Conservation (phyloP, 768 basidiomycete genomes). For the Termitomyces sp. region DNA sequence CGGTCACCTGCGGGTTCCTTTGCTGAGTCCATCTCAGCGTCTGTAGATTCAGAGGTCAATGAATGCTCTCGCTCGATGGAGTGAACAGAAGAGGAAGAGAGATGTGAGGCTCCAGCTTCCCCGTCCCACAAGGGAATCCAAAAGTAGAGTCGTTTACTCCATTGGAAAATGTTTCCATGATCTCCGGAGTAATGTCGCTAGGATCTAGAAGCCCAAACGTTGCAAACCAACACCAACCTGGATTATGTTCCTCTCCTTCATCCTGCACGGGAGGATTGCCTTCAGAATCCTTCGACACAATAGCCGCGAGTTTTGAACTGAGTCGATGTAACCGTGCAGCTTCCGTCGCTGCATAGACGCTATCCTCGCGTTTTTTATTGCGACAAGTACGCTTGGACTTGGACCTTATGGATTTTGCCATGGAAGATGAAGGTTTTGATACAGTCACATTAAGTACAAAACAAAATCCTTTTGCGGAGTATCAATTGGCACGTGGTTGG, state of each 20-base stretch:
- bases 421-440: slow-evolving; percentile 21
- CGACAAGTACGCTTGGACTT: slow-evolving; percentile 79
- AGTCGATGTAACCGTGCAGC: slow-evolving; percentile 75
- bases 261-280: slow-evolving; percentile 28
- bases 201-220: slow-evolving; percentile 56
- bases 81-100: slow-evolving; percentile 28
- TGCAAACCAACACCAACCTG: slow-evolving; percentile 69
- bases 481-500: slow-evolving; percentile 5
- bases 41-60: slow-evolving; percentile 36
- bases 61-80: slow-evolving; percentile 29
- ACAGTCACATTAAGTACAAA: slow-evolving; percentile 7
- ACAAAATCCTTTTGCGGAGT: slow-evolving; percentile 12
- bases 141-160: slow-evolving; percentile 11
- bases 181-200: slow-evolving; percentile 47
- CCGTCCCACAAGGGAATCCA: not conserved
- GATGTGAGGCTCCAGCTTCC: slow-evolving; percentile 21
- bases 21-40: slow-evolving; percentile 19
- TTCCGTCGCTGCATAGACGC: slow-evolving; percentile 72
- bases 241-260: slow-evolving; percentile 31
- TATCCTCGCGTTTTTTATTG: slow-evolving; percentile 67
- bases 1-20: slow-evolving; percentile 26
- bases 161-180: slow-evolving; percentile 31
- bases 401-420: slow-evolving; percentile 83
- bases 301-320: slow-evolving; percentile 54
- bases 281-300: slow-evolving; percentile 37